A percentile compares a stretch with the other conserved stretches of the same genome.
phyloP scores from a whole-genome alignment of 1,284 basidiomycete species.

The Hymenochaete sp. region DNA sequence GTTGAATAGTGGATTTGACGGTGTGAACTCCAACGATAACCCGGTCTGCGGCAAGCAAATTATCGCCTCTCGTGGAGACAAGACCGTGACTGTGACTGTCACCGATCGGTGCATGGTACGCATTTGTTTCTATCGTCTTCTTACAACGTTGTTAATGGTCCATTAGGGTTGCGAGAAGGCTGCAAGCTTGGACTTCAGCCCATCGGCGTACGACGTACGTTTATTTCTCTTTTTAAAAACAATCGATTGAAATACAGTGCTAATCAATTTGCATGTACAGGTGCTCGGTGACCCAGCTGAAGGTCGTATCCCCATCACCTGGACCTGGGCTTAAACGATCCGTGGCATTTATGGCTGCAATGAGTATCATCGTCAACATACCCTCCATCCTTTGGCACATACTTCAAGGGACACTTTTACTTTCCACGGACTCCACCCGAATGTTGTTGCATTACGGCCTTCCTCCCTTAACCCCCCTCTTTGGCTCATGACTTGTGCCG shows the following conservation, averaged over 20 bases:
- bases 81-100: conserved; percentile 31
- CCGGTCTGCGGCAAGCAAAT: conserved; percentile 37
- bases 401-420: too few species aligned
- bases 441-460: too few species aligned
- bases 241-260: not conserved
- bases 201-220: conserved; percentile 28
- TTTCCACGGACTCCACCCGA: too few species aligned
- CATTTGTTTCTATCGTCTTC: conserved; percentile 25
- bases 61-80: conserved; percentile 26
- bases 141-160: too few species aligned
- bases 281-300: conserved; percentile 27
- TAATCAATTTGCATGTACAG: not conserved
- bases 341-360: too few species aligned
- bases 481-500: too few species aligned
- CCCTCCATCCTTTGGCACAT: too few species aligned
- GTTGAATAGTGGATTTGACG: conserved; percentile 25
- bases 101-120: conserved; percentile 38
- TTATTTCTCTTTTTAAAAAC: too few species aligned
- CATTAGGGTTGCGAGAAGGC: too few species aligned
- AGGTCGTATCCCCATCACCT: conserved; percentile 22
- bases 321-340: conserved; percentile 15
- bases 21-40: conserved; percentile 35
- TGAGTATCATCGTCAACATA: too few species aligned
- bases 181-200: conserved; percentile 40
- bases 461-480: too few species aligned